These are phyloP conservation scores for Calonectria honghensis DNA, from an alignment of 2,329 filamentous ascomycete species.

Conservation along the genomic window DNA sequence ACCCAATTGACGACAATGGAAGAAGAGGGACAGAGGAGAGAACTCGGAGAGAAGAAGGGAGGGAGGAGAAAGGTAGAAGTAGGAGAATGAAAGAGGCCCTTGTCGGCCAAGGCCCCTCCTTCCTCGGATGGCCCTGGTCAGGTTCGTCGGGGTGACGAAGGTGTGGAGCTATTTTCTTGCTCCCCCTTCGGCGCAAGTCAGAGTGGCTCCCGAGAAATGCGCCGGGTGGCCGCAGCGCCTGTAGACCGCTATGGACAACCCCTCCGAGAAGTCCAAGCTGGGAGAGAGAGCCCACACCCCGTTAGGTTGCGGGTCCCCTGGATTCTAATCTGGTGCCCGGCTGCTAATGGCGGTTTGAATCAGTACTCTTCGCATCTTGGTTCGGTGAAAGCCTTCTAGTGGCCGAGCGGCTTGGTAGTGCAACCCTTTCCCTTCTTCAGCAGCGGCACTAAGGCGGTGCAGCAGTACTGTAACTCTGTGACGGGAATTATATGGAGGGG, in stretches of 20 bases:
- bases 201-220: constrained; percentile 17
- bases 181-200: background rate
- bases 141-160: constrained; percentile 51
- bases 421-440: background rate
- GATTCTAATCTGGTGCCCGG: background rate
- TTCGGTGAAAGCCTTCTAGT: constrained; percentile 33
- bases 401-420: constrained; percentile 23
- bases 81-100: constrained; percentile 33
- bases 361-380: background rate
- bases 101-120: constrained; percentile 5
- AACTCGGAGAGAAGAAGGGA: constrained; percentile 34
- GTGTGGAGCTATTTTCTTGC: constrained; percentile 43
- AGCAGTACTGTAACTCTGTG: background rate
- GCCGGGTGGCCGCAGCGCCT: constrained; percentile 9
- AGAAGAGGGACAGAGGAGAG: constrained; percentile 35
- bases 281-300: background rate
- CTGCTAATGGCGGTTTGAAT: background rate
- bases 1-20: constrained; percentile 33
- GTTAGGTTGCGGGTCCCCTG: background rate
- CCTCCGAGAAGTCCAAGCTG: background rate
- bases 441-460: background rate
- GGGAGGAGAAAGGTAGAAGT: constrained; percentile 44
- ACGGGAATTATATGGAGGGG: constrained; percentile 30
- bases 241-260: constrained; percentile 24
- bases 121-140: constrained; percentile 24